Evolutionary conservation across 225 moss, liverwort and hornwort genomes (phyloP), one percentile per base, ranked within the genome.

Genomic region (Bryum argenteum): DNA sequence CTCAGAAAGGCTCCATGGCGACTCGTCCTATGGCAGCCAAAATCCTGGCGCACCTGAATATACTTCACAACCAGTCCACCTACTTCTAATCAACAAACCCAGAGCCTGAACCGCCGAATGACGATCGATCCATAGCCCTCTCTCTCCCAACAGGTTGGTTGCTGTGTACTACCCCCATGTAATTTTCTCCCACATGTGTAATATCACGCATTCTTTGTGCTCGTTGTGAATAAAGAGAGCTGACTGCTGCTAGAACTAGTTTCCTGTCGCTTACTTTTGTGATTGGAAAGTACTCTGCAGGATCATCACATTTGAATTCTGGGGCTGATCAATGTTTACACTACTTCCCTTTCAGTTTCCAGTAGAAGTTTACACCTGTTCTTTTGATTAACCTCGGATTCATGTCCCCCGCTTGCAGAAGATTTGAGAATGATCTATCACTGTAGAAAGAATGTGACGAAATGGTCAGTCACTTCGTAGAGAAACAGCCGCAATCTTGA

Each of bases 61-160:
- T 97, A 63, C 90, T 97, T 47, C 96, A 97, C 83, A 89, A 78
- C 75, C 93, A 97, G 82, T 97, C 96, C 5, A 82, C 90, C 6
- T 97, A 97, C 75, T 97, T 97, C 74, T 97, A 86, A 77, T 33
- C 33, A 33, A 33, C 33, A 33, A 33, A 33, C 5, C 33, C 39
- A 17, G 54, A 28, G 45, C 45, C 66, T 33, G 43, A 33, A 33
- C 33, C 33, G 33, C 4, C 57, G 18, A 54, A 22, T 3, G 59
- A 59, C 66, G 52, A 64, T 22, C 15, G 15, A 18, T 18, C 42
- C 12, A 19, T 23, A 15, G 55, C 55, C 56, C 56, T 52, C 58
- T 1, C 50, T 44, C 73, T 63, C 39, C 54, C 74, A 33, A 33
- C 33, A 75, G 69, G 70, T 77, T 73, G 72, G 73, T 70, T 73